These are phyloP conservation scores for Cylindrodendrum hubeiense DNA, from an alignment of 2,329 filamentous ascomycete species.

Conservation along the genomic window DNA sequence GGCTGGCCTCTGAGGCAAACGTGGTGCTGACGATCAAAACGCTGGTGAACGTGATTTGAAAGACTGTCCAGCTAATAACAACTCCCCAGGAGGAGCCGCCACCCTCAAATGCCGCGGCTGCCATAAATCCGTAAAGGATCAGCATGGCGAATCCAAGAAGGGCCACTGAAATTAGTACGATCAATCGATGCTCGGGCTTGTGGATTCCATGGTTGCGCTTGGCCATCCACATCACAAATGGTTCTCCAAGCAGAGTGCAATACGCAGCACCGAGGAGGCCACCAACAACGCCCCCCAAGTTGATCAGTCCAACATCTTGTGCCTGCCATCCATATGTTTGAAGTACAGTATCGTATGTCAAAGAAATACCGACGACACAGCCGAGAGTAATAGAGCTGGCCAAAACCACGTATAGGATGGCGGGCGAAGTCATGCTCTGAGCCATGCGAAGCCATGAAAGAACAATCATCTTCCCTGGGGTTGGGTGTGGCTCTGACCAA, in stretches of 20 bases:
- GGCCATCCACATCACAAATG: conserved; percentile 14
- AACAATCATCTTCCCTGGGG: conserved; percentile 7
- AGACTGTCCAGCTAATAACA: conserved; percentile 3
- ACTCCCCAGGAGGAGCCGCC: conserved; percentile 7
- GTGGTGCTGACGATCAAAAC: conserved; percentile 9
- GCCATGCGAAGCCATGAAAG: conserved; percentile 17
- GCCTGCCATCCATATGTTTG: conserved; percentile 13
- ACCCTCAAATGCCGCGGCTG: conserved; percentile 2
- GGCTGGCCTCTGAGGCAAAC: conserved; percentile 10
- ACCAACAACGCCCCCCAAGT: conserved; percentile 8
- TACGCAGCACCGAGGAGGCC: conserved; percentile 6
- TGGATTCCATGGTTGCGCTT: conserved; percentile 10
- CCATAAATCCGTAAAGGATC: conserved; percentile 13
- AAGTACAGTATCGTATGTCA: conserved; percentile 11
- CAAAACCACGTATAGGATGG: conserved; percentile 18
- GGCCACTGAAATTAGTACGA: neutral
- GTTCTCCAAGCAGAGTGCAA: conserved; percentile 14
- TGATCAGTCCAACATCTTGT: conserved; percentile 14
- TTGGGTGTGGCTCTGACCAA: conserved; percentile 10
- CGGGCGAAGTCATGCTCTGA: conserved; percentile 17
- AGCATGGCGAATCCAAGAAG: conserved; percentile 9
- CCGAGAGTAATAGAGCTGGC: conserved; percentile 14
- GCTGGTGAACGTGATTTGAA: conserved; percentile 9
- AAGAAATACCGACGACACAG: conserved; percentile 2
- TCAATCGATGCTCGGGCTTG: conserved; percentile 5